A percentile compares a stretch with the other conserved stretches of the same genome.
Evolutionary conservation across 176 grass and related monocot species (phyloP).

Genomic region (Dactylis glomerata): DNA sequence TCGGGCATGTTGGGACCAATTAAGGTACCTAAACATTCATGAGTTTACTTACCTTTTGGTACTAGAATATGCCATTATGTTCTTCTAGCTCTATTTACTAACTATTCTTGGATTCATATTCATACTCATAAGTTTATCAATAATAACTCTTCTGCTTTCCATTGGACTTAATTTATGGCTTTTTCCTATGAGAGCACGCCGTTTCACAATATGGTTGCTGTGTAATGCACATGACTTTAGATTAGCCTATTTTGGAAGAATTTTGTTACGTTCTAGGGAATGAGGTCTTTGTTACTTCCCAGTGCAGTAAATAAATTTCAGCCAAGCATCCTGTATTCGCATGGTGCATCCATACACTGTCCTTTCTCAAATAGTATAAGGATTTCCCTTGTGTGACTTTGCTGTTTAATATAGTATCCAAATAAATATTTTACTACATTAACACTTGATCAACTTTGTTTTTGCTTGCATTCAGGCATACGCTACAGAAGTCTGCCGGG

Average conservation of each 20-base stretch:
- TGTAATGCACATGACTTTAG: neutral
- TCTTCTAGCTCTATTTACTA: neutral
- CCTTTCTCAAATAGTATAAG: neutral
- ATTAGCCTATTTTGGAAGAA: neutral
- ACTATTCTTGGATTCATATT: neutral
- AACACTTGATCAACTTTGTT: neutral
- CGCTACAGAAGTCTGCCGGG: conserved; percentile 55
- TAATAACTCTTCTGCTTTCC: neutral
- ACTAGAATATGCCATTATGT: neutral
- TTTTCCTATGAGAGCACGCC: neutral
- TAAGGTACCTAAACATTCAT: conserved; percentile 41
- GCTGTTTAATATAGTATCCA: neutral
- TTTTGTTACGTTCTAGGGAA: neutral
- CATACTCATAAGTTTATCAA: neutral
- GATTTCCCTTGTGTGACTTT: neutral
- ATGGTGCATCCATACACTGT: neutral
- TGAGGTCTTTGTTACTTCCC: neutral
- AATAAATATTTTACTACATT: neutral
- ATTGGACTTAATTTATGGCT: neutral
- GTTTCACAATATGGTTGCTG: neutral
- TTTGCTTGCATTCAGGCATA: conserved; percentile 48
- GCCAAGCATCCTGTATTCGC: neutral
- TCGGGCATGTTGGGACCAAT: conserved; percentile 57
- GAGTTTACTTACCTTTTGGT: neutral
- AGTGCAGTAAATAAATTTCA: neutral